phyloP scores from a whole-genome alignment of 257 asterid genomes.

The Fraxinus americana region DNA sequence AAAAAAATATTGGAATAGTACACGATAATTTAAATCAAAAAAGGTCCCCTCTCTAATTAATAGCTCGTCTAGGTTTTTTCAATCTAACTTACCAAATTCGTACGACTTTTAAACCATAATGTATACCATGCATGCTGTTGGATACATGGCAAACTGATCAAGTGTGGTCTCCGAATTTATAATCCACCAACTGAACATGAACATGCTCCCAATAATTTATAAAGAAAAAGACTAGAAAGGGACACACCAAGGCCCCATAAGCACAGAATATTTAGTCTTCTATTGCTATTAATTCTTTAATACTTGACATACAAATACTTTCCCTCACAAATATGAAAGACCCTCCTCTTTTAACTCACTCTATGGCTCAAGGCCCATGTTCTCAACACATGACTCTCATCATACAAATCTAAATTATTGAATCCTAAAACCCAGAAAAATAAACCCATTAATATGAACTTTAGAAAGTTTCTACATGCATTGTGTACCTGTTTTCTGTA shows the following conservation, averaged over 20 bases:
- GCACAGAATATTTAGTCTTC: slow-evolving; percentile 23
- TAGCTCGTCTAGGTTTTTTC: not conserved
- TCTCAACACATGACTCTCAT: slow-evolving; percentile 57
- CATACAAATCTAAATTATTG: slow-evolving; percentile 46
- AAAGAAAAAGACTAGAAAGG: slow-evolving; percentile 23
- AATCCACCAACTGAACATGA: slow-evolving; percentile 23
- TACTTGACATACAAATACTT: slow-evolving; percentile 13
- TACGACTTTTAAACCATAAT: not conserved
- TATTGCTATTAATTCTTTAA: slow-evolving; percentile 11
- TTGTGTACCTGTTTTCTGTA: slow-evolving; percentile 2
- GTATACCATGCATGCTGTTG: not conserved
- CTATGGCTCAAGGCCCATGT: slow-evolving; percentile 52
- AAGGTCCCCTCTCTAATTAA: not conserved
- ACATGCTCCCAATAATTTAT: slow-evolving; percentile 20
- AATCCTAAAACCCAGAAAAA: slow-evolving; percentile 23
- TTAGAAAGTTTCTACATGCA: slow-evolving; percentile 30
- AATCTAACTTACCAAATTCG: not conserved
- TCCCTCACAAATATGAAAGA: slow-evolving; percentile 35
- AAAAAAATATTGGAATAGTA: not conserved
- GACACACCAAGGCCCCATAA: slow-evolving; percentile 27
- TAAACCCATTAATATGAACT: slow-evolving; percentile 14
- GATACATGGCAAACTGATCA: slow-evolving; percentile 9
- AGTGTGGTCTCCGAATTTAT: slow-evolving; percentile 16
- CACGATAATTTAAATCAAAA: too few relatives aligned
- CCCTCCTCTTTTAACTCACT: slow-evolving; percentile 30